Percentiles rank a stretch among this genome's conserved stretches.
phyloP scores from a whole-genome alignment of 371 early-diverging fungal genomes.

The Mortierella sp. region DNA sequence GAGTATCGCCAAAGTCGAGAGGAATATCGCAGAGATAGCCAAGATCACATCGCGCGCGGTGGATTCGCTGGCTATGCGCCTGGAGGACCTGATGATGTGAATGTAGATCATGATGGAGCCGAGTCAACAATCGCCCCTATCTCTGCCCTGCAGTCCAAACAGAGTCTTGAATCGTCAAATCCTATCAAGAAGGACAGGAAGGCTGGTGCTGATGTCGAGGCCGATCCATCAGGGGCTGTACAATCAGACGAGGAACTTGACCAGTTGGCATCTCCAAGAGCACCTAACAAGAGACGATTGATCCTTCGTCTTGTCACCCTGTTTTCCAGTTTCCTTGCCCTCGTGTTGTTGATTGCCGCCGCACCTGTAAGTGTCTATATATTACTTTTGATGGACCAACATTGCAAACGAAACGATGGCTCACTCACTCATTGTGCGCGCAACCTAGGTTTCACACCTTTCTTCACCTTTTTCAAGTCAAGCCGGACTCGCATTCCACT shows the following conservation, averaged over 20 bases:
- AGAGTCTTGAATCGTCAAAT: no score
- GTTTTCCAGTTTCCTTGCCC: conserved; percentile 19
- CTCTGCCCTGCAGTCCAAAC: conserved; percentile 4
- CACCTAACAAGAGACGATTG: conserved; percentile 44
- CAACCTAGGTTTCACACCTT: conserved; percentile 26
- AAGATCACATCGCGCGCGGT: conserved; percentile 9
- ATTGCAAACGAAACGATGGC: no score
- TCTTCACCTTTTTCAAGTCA: conserved; percentile 38
- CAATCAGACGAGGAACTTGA: conserved; percentile 5
- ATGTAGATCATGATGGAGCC: conserved; percentile 15
- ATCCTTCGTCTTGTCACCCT: conserved; percentile 39
- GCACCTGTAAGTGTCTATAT: conserved; percentile 23
- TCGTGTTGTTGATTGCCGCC: conserved; percentile 34
- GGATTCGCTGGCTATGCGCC: conserved; percentile 26
- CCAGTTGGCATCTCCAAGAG: conserved; percentile 1
- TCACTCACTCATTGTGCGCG: not conserved
- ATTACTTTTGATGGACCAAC: not conserved
- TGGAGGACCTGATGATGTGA: conserved; percentile 36
- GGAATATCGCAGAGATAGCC: no score
- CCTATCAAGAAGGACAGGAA: conserved; percentile 2
- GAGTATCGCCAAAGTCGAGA: conserved; percentile 18
- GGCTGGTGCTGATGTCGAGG: not conserved
- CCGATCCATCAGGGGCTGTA: not conserved
- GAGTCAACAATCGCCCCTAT: conserved; percentile 48
- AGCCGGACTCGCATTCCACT: conserved; percentile 39